Evolutionary conservation across 2,329 filamentous ascomycete genomes (phyloP), one percentile per base, ranked within the genome.

Genomic region (Xylariales sp.): DNA sequence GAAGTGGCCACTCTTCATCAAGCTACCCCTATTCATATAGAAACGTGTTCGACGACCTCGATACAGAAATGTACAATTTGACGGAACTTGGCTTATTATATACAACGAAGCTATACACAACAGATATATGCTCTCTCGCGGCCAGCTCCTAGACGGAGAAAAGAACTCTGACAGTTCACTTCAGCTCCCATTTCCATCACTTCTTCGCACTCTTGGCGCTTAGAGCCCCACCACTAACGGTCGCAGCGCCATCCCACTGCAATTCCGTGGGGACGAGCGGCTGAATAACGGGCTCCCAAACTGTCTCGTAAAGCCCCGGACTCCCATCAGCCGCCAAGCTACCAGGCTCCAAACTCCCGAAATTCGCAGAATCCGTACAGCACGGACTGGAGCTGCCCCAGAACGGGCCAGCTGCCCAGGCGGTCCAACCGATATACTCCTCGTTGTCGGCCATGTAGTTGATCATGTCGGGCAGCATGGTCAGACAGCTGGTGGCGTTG

Each of bases 341-440:
- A 0, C 65, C 66, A 0, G 70, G 70, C 50, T 74, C 70, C 25
- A 74, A 53, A 42, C 65, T 70, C 4, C 70, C 70, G 31, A 62
- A 59, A 46, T 64, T 61, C 29, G 46, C 46, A 33, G 54, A 56
- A 56, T 71, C 66, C 1, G 63, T 60, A 50, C 64, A 73, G 48
- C 65, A 65, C 15, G 64, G 71, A 41, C 60, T 64, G 31, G 58
- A 50, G 6, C 57, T 48, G 1, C 70, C 70, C 70, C 70, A 74
- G 32, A 74, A 62, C 0, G 71, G 70, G 0, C 70, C 70, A 0
- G 70, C 71, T 0, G 70, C 65, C 70, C 69, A 74, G 3, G 69
- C 69, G 0, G 70, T 71, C 70, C 70, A 74, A 3, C 71, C 70
- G 33, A 74, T 71, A 46, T 69, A 73, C 48, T 64, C 65, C 2